Percentiles rank a stretch among this genome's conserved stretches.
Evolutionary conservation across 169 alveolate species (phyloP).

Genomic region (Perkinsus marinus): DNA sequence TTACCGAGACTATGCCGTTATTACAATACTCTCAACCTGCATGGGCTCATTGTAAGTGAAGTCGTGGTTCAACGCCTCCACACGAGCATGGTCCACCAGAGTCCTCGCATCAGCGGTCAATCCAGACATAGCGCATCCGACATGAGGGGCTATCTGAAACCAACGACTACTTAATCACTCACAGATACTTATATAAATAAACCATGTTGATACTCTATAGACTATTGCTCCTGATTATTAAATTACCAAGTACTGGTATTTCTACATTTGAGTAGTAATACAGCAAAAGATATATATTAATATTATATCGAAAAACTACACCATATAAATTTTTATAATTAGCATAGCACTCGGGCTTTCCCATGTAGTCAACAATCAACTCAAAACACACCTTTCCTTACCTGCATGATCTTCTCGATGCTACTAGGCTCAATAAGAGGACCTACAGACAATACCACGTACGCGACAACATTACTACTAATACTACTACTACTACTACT

Average conservation of each 20-base stretch:
- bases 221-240: too few species aligned
- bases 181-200: neutral
- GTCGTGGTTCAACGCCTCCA: slow-evolving; percentile 86
- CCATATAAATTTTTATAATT: too few species aligned
- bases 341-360: too few species aligned
- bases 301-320: too few species aligned
- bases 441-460: neutral
- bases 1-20: neutral
- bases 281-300: neutral
- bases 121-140: slow-evolving; percentile 95
- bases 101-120: slow-evolving; percentile 95
- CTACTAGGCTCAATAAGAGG: neutral
- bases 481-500: too few species aligned
- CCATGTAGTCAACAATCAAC: too few species aligned
- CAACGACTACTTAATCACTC: too few species aligned
- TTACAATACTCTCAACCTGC: slow-evolving; percentile 68
- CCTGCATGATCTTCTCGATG: neutral
- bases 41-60: slow-evolving; percentile 87
- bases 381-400: neutral
- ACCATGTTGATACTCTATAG: too few species aligned
- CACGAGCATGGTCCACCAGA: slow-evolving; percentile 92
- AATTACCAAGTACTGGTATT: too few species aligned
- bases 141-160: slow-evolving; percentile 84
- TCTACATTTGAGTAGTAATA: neutral
- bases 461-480: neutral